Evolutionary conservation across 192 early-diverging fungal genomes (phyloP).

Genomic region (Rhizoclosmatium globosum): DNA sequence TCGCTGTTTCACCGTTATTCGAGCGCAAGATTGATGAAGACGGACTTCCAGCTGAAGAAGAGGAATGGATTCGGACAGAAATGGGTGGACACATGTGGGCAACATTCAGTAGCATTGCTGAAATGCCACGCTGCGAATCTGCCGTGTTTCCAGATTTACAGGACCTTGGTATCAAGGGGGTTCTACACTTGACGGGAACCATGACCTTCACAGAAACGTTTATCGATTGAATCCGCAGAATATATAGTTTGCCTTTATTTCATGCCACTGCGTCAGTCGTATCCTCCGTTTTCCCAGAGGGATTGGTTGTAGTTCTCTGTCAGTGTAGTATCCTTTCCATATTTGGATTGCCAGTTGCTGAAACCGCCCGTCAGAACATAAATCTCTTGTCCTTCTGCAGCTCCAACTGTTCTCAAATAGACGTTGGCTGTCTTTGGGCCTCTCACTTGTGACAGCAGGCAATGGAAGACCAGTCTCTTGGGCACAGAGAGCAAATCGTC

Average conservation of each 20-base stretch:
- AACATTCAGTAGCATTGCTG: too few relatives aligned
- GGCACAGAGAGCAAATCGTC: conserved; percentile 44
- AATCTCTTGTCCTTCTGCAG: conserved; percentile 32
- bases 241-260: background rate
- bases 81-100: too few relatives aligned
- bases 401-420: conserved; percentile 27
- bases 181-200: background rate
- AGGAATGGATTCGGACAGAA: too few relatives aligned
- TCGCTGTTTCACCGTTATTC: too few relatives aligned
- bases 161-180: background rate
- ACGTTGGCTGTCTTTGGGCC: conserved; percentile 51
- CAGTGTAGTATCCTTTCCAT: conserved; percentile 22
- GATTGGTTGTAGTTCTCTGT: conserved; percentile 48
- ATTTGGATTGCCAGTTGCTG: conserved; percentile 40
- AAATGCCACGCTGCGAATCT: background rate
- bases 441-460: conserved; percentile 80
- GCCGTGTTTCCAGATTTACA: background rate
- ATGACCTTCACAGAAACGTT: background rate
- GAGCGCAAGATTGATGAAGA: too few relatives aligned
- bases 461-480: conserved; percentile 84
- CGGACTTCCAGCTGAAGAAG: too few relatives aligned
- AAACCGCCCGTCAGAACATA: conserved; percentile 54
- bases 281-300: conserved; percentile 41
- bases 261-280: background rate
- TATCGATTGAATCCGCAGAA: background rate